These are phyloP conservation scores for Ophiostoma quercus DNA, from an alignment of 2,329 filamentous ascomycete species.

Conservation along the genomic window DNA sequence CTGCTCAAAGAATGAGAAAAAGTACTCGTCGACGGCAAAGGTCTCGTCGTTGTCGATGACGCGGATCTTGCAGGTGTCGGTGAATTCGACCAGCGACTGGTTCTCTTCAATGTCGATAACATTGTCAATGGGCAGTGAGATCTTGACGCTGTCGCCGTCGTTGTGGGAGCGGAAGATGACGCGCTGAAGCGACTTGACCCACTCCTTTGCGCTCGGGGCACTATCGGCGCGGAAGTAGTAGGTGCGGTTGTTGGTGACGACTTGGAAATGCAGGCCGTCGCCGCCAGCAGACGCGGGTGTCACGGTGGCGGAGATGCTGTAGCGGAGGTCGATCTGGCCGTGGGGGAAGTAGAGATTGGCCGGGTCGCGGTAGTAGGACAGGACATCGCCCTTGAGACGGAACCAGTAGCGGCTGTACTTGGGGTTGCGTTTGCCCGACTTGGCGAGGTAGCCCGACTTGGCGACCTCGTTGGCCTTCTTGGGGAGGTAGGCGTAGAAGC, in stretches of 20 bases:
- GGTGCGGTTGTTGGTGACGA: constrained; percentile 74
- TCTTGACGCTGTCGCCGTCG: constrained; percentile 94
- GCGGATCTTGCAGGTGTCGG: constrained; percentile 87
- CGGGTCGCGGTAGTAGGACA: constrained; percentile 82
- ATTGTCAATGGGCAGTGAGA: constrained; percentile 81
- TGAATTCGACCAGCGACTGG: constrained; percentile 74
- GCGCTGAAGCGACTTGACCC: constrained; percentile 89
- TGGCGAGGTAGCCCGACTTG: constrained; percentile 84
- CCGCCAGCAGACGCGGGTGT: constrained; percentile 51
- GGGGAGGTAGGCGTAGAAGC: constrained; percentile 95
- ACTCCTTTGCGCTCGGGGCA: constrained; percentile 81
- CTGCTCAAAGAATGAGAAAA: constrained; percentile 89
- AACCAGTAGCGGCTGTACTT: constrained; percentile 93
- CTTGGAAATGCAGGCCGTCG: constrained; percentile 69
- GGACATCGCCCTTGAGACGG: constrained; percentile 80
- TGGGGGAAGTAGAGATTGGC: constrained; percentile 86
- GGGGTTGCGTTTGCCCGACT: constrained; percentile 81
- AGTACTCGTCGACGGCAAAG: constrained; percentile 96
- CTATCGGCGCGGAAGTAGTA: constrained; percentile 91
- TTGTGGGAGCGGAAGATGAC: constrained; percentile 96
- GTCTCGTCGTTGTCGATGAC: constrained; percentile 93
- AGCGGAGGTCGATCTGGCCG: constrained; percentile 86
- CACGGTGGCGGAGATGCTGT: constrained; percentile 80
- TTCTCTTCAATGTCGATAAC: constrained; percentile 90
- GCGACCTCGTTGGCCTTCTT: constrained; percentile 76